These are phyloP conservation scores for Candida neerlandica DNA, from an alignment of 1,139 yeast species.

Conservation along the genomic window DNA sequence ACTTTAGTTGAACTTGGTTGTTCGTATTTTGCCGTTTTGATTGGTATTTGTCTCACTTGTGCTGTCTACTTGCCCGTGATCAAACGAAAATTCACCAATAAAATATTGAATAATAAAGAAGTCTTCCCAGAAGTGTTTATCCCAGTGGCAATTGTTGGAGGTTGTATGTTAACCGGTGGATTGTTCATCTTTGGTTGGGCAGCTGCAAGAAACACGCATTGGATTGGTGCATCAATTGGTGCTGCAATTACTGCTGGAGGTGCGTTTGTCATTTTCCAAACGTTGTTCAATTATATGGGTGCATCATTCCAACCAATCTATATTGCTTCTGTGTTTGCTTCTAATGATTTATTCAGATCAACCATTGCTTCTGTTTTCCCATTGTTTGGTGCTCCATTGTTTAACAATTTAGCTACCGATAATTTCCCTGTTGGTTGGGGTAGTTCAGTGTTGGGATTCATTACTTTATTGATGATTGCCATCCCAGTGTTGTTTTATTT, in stretches of 20 bases:
- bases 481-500: slow-evolving; percentile 55
- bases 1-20: slow-evolving; percentile 30
- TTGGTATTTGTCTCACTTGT: slow-evolving; percentile 26
- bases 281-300: slow-evolving; percentile 54
- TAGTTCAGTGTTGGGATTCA: slow-evolving; percentile 54
- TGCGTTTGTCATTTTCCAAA: slow-evolving; percentile 35
- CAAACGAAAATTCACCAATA: slow-evolving; percentile 25
- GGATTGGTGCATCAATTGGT: slow-evolving; percentile 38
- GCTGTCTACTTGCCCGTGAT: slow-evolving; percentile 23
- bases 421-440: slow-evolving; percentile 66
- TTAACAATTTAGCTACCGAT: slow-evolving; percentile 33
- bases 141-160: slow-evolving; percentile 46
- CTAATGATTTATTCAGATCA: slow-evolving; percentile 31
- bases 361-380: slow-evolving; percentile 36
- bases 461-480: slow-evolving; percentile 59
- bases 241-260: slow-evolving; percentile 31
- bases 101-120: slow-evolving; percentile 33
- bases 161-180: slow-evolving; percentile 32
- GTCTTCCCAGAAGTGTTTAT: slow-evolving; percentile 64
- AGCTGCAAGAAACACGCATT: slow-evolving; percentile 27
- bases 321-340: slow-evolving; percentile 36
- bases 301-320: slow-evolving; percentile 52
- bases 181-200: slow-evolving; percentile 39
- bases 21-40: slow-evolving; percentile 23
- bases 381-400: slow-evolving; percentile 46